These are phyloP conservation scores for Alternaria ethzedia DNA, from an alignment of 2,329 filamentous ascomycete species.

Conservation along the genomic window DNA sequence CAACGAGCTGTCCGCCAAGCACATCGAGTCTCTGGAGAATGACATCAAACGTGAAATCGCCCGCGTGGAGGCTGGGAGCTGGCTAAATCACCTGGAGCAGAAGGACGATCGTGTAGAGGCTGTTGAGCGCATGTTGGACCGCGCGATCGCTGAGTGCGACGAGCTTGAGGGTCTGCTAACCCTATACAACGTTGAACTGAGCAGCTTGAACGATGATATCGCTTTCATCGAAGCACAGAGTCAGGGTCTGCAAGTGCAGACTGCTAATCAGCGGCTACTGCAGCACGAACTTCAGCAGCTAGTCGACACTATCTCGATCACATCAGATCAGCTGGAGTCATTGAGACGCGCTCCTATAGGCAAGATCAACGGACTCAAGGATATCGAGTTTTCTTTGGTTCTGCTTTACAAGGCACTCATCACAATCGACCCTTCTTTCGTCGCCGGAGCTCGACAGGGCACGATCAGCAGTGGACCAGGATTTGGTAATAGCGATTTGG, in stretches of 20 bases:
- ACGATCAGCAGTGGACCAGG: slow-evolving; percentile 56
- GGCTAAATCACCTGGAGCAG: slow-evolving; percentile 81
- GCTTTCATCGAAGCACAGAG: slow-evolving; percentile 97
- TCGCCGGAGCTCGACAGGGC: slow-evolving; percentile 56
- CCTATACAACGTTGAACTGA: slow-evolving; percentile 88
- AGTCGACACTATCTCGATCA: slow-evolving; percentile 91
- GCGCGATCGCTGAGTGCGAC: slow-evolving; percentile 92
- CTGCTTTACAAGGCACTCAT: slow-evolving; percentile 90
- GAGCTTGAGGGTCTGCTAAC: slow-evolving; percentile 94
- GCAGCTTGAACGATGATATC: slow-evolving; percentile 90
- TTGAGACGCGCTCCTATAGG: slow-evolving; percentile 77
- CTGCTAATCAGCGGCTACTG: slow-evolving; percentile 92
- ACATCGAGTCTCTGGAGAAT: slow-evolving; percentile 78
- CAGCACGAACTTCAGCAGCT: slow-evolving; percentile 87
- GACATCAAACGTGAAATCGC: slow-evolving; percentile 88
- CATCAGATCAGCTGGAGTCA: slow-evolving; percentile 74
- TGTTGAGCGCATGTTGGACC: slow-evolving; percentile 84
- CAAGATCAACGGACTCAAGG: slow-evolving; percentile 71
- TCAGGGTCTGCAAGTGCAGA: slow-evolving; percentile 95
- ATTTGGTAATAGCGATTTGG: slow-evolving; percentile 74
- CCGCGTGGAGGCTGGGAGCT: slow-evolving; percentile 89
- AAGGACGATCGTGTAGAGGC: slow-evolving; percentile 89
- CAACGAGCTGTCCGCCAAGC: slow-evolving; percentile 74
- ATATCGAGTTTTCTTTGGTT: slow-evolving; percentile 78
- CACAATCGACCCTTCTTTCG: slow-evolving; percentile 86